Conservation (phyloP, 352 stramenopile species). For the Pilasporangium apinafurcum region DNA sequence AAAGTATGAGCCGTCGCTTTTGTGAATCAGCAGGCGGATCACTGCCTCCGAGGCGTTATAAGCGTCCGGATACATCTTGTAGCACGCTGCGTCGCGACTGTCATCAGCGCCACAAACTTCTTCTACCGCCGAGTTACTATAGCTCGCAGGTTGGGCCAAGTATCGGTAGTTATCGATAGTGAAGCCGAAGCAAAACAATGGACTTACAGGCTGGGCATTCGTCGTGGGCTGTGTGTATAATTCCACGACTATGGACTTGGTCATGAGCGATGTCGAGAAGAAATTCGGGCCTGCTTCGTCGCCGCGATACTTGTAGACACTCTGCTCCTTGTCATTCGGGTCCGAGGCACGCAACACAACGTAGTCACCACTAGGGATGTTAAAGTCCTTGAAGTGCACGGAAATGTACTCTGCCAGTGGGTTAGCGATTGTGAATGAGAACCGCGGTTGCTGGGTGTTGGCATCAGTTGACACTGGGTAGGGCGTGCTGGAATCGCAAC, state of each 20-base stretch:
- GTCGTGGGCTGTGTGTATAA: conserved; percentile 26
- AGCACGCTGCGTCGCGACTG: conserved; percentile 56
- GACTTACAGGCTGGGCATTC: conserved; percentile 9
- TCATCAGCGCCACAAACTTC: conserved; percentile 59
- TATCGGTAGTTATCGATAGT: conserved; percentile 44
- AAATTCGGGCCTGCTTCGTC: conserved; percentile 20
- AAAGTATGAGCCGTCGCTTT: conserved; percentile 38
- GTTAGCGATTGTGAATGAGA: conserved; percentile 34
- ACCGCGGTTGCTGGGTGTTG: conserved; percentile 15
- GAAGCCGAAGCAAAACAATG: conserved; percentile 35
- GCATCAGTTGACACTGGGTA: conserved; percentile 18
- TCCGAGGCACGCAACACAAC: conserved; percentile 34
- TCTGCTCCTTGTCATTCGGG: conserved; percentile 14
- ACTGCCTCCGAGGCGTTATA: conserved; percentile 31
- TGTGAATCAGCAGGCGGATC: conserved; percentile 59
- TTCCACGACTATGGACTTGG: conserved; percentile 37
- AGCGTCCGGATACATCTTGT: conserved; percentile 6
- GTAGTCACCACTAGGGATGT: conserved; percentile 50
- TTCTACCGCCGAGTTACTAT: conserved; percentile 20
- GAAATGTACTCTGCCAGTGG: conserved; percentile 45
- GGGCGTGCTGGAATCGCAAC: conserved; percentile 13
- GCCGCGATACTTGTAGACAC: conserved; percentile 25
- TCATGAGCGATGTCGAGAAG: conserved; percentile 27
- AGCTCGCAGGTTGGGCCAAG: conserved; percentile 17
- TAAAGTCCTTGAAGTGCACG: conserved; percentile 61